Evolutionary conservation across 495 filamentous ascomycete genomes (phyloP).

Genomic region (Baudoinia panamericana): DNA sequence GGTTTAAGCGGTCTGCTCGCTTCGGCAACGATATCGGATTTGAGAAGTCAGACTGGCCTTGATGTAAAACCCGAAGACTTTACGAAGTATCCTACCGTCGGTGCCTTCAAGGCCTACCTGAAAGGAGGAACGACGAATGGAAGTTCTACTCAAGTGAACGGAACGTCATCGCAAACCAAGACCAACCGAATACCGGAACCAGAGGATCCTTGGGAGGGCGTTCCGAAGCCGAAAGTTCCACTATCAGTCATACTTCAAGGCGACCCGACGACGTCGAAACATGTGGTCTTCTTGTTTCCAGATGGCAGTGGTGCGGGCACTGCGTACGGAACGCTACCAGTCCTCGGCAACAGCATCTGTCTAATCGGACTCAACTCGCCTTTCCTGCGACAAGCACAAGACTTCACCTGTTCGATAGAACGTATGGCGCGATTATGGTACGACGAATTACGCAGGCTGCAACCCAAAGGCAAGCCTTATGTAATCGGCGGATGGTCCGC

Average conservation of each 20-base stretch:
- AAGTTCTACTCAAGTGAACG: constrained; percentile 1
- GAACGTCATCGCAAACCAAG: not conserved
- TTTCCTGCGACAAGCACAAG: constrained; percentile 12
- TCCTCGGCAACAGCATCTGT: constrained; percentile 5
- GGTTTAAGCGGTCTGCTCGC: constrained; percentile 12
- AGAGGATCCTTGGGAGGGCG: constrained; percentile 15
- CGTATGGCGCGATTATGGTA: constrained; percentile 15
- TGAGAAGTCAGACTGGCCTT: constrained; percentile 24
- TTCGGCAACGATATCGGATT: constrained; percentile 14
- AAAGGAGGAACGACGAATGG: not conserved
- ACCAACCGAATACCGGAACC: not conserved
- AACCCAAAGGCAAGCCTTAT: constrained; percentile 17
- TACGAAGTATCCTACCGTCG: constrained; percentile 30
- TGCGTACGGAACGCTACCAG: constrained; percentile 17
- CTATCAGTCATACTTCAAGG: constrained; percentile 22
- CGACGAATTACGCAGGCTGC: constrained; percentile 8
- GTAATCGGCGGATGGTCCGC: constrained; percentile 20
- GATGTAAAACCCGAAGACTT: constrained; percentile 31
- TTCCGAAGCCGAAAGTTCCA: constrained; percentile 18
- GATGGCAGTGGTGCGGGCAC: constrained; percentile 23
- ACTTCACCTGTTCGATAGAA: constrained; percentile 16
- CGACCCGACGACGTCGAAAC: constrained; percentile 1
- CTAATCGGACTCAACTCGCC: constrained; percentile 19
- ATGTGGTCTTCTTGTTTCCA: constrained; percentile 22
- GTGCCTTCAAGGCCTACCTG: constrained; percentile 33